Evolutionary conservation across 1,284 basidiomycete genomes (phyloP), one percentile per base, ranked within the genome.

Genomic region (Xerocomus subilludens): DNA sequence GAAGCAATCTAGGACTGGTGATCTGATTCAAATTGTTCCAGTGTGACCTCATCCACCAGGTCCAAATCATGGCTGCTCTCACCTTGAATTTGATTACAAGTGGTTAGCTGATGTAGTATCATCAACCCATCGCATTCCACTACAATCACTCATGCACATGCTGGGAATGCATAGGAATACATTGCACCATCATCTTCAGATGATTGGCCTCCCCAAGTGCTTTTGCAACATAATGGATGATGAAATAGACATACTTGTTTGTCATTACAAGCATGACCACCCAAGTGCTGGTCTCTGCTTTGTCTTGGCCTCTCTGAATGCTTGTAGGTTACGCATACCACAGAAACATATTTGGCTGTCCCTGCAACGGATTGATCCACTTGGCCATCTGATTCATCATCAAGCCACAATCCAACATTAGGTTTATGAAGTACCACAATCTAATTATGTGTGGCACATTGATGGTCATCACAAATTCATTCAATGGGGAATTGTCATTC

Each of bases 401-500:
- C n/a, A 32, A 16, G 13, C 30, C 11, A 21, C 55, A 56, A 56
- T 56, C 11, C n/a, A 56, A 56, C 13, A 30, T 33, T 30, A 16
- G 11, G n/a, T 56, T 30, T 56, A 56, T 56, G n/a, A 56, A 56
- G n/a, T 21, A 32, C 55, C 55, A 32, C 5, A 30, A 21, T 56
- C 55, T 11, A 56, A 20, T 36, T 20, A n/a, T 64, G 23, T 77
- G 0, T 78, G 77, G 74, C 67, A 78, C 2, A 10, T 78, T n/a
- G 65, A 78, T 3, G 51, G 73, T 0, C 70, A 77, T n/a, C 73
- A 78, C 70, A 89, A 89, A 72, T 78, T 89, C 0, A 90, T 90
- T 18, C 62, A 51, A 0, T 90, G 87, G 88, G 87, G 88, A 0
- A 84, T 90, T 68, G 86, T 90, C 0, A 86, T 91, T 23, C 89